Percentiles rank a stretch among this genome's conserved stretches.
phyloP scores from a whole-genome alignment of 2,329 filamentous ascomycete species.

The Cytospora chrysosperma region DNA sequence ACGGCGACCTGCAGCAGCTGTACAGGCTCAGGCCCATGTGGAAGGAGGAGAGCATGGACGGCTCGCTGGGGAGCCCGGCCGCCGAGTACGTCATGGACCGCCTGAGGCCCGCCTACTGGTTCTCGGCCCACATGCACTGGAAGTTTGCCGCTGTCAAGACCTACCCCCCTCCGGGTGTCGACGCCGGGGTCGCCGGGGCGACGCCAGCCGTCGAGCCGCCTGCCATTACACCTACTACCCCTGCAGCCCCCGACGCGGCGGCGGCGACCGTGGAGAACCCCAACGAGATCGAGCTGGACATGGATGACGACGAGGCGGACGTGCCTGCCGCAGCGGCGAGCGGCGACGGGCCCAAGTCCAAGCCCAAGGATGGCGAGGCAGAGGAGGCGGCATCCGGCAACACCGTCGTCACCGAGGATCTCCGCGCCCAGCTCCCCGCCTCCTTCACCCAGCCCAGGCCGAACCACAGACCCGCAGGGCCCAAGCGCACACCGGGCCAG shows the following conservation, averaged over 20 bases:
- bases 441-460: slow-evolving; percentile 58
- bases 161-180: slow-evolving; percentile 41
- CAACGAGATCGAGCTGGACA: slow-evolving; percentile 70
- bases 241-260: slow-evolving; percentile 16
- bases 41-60: slow-evolving; percentile 69
- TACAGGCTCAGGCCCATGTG: slow-evolving; percentile 76
- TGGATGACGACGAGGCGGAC: slow-evolving; percentile 52
- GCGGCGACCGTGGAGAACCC: slow-evolving; percentile 46
- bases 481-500: slow-evolving; percentile 48
- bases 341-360: background rate
- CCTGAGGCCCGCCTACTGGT: slow-evolving; percentile 83
- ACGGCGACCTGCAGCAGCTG: slow-evolving; percentile 67
- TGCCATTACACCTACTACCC: no score
- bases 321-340: slow-evolving; percentile 24
- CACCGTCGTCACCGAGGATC: slow-evolving; percentile 59
- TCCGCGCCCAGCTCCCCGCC: slow-evolving; percentile 73
- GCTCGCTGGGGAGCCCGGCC: slow-evolving; percentile 75
- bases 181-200: slow-evolving; percentile 27
- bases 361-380: slow-evolving; percentile 27
- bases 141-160: slow-evolving; percentile 72
- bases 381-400: slow-evolving; percentile 21
- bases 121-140: slow-evolving; percentile 88
- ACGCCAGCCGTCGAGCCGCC: slow-evolving; percentile 4
- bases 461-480: slow-evolving; percentile 46
- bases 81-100: slow-evolving; percentile 79